Percentiles rank a stretch among this genome's conserved stretches.
phyloP scores from a whole-genome alignment of 2,329 filamentous ascomycete genomes.

The Diaporthe ilicicola region DNA sequence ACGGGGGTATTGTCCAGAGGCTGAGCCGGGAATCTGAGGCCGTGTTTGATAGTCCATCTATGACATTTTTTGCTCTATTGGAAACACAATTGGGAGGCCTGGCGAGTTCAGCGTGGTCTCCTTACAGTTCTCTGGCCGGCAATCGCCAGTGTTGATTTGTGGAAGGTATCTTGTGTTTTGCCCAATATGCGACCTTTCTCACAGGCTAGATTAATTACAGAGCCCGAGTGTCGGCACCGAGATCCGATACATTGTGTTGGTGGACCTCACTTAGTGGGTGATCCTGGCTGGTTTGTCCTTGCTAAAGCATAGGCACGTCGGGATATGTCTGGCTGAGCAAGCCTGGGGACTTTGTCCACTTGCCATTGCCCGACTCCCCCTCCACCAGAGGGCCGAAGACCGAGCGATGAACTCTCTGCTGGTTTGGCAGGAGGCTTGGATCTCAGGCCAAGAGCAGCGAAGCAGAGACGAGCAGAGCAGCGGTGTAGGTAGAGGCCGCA shows the following conservation, averaged over 20 bases:
- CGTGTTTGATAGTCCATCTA: background rate
- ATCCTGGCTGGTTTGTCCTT: background rate
- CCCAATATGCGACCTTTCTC: background rate
- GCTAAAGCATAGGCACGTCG: background rate
- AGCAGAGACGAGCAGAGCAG: background rate
- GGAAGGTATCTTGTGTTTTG: background rate
- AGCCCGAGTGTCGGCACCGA: background rate
- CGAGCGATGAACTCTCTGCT: background rate
- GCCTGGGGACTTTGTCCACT: background rate
- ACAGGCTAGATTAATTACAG: background rate
- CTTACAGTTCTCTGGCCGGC: background rate
- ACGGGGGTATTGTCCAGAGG: background rate
- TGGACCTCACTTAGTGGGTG: background rate
- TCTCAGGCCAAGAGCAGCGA: background rate
- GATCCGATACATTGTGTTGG: background rate
- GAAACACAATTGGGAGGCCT: background rate
- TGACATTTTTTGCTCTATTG: background rate
- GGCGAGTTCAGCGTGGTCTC: no score
- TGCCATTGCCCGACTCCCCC: background rate
- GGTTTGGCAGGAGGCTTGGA: background rate
- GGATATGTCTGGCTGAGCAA: background rate
- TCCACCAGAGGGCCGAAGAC: no score
- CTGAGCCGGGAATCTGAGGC: background rate
- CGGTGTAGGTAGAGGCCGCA: constrained; percentile 5
- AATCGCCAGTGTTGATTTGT: background rate